Evolutionary conservation across 108 stramenopile genomes (phyloP), one percentile per base, ranked within the genome.

Genomic region (Pelagomonas calceolata): DNA sequence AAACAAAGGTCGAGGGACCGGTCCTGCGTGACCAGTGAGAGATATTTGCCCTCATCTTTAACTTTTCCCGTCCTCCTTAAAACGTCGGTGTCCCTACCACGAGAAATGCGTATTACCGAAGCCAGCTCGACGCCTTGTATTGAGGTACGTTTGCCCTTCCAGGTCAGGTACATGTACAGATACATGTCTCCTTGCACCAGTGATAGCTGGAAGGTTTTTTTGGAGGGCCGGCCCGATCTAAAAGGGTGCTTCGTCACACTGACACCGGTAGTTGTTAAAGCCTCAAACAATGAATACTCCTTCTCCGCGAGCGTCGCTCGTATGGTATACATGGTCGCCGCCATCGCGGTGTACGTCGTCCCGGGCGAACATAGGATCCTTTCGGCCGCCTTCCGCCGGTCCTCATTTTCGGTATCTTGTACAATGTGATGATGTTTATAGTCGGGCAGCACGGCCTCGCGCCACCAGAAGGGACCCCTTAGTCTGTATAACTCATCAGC

Each of bases 101-200:
- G 39, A 12, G 39, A 10, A 12, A 43, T 12, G 9, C 9, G 5
- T 5, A 43, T 26, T 17, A 60, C 51, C 21, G 51, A 4, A 1
- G 51, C 51, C 21, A 60, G 51, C 26, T 60, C 51, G 51, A 60
- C 10, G 51, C 51, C 51, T 26, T 60, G 51, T 17, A 26, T 60
- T 5, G 39, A 43, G 21, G 21, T 26, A 26, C 26, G 51, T 12
- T 60, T 60, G 51, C 51, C 73, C 66, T 74, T 74, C 73, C 73
- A 74, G 30, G 73, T 74, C 32, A 74, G 66, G 39, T 43, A 43
- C 51, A 60, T 60, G 51, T 26, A 60, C 21, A 60, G 51, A 32
- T 74, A 74, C 14, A 68, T 68, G 32, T 69, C 45, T 30, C 73
- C 73, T 33, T 74, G 66, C 30, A 74, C 73, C 34, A 74, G 66